Conservation (phyloP, 371 early-diverging fungal genomes). For the Lichtheimia hyalospora region DNA sequence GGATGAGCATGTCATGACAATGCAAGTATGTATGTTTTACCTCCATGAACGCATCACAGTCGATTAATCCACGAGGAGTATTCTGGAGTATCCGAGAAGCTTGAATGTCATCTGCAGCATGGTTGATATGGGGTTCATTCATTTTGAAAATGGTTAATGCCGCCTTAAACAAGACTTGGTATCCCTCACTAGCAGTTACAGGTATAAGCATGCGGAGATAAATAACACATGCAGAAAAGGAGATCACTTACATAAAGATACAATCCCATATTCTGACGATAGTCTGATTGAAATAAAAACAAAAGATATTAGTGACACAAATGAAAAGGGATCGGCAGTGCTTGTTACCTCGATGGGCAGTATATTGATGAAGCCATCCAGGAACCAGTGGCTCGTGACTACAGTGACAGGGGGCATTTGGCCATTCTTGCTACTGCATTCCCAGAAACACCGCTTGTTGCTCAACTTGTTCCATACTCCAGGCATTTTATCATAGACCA, state of each 20-base stretch:
- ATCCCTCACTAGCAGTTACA: constrained; percentile 59
- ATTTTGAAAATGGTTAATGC: constrained; percentile 73
- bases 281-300: constrained; percentile 29
- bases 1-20: background rate
- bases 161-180: constrained; percentile 71
- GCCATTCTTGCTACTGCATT: constrained; percentile 30
- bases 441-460: constrained; percentile 49
- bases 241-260: constrained; percentile 61
- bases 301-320: too few species aligned
- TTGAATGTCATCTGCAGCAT: constrained; percentile 60
- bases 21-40: constrained; percentile 19
- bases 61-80: constrained; percentile 64
- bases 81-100: constrained; percentile 62
- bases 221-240: background rate
- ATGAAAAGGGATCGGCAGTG: background rate
- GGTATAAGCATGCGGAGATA: too few species aligned
- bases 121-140: constrained; percentile 64
- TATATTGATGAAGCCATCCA: constrained; percentile 76
- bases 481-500: constrained; percentile 60
- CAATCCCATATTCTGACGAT: constrained; percentile 81
- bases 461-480: constrained; percentile 53
- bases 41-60: constrained; percentile 69
- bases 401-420: constrained; percentile 68
- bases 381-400: constrained; percentile 82
- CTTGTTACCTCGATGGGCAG: constrained; percentile 65